Conservation (phyloP, 129 eudicot species). For the Deinandra increscens region DNA sequence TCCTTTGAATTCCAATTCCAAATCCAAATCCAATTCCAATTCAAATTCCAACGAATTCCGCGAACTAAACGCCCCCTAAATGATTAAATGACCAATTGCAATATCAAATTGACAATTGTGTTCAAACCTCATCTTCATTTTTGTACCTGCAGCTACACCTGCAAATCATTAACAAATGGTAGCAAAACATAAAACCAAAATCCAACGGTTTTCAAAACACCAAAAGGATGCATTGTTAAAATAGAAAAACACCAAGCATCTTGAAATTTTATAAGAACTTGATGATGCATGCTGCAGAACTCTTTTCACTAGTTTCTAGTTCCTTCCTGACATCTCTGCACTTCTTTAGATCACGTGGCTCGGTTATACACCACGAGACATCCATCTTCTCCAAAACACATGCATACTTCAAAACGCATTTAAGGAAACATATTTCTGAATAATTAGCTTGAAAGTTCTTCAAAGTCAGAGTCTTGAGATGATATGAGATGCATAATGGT, state of each 20-base stretch:
- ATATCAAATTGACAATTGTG: no score
- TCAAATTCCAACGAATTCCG: no score
- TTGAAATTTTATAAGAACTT: conserved; percentile 32
- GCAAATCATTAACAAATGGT: not conserved
- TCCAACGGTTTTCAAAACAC: not conserved
- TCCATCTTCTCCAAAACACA: conserved; percentile 38
- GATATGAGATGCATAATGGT: conserved; percentile 29
- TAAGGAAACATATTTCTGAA: conserved; percentile 35
- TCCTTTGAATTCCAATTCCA: no score
- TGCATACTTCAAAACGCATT: conserved; percentile 33
- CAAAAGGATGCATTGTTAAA: not conserved
- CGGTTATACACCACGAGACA: conserved; percentile 34
- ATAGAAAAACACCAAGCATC: not conserved
- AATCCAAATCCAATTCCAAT: no score
- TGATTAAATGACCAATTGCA: no score
- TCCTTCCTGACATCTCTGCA: conserved; percentile 28
- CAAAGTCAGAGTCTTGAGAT: conserved; percentile 36
- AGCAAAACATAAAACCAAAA: not conserved
- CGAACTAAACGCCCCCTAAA: no score
- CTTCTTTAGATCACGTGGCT: conserved; percentile 25
- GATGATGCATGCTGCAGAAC: conserved; percentile 32
- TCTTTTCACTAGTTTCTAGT: conserved; percentile 30
- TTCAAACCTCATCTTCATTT: no score
- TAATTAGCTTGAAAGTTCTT: conserved; percentile 33
- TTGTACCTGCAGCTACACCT: no score